Evolutionary conservation across 139 green algal species (phyloP), one percentile per base, ranked within the genome.

Genomic region (Micractinium sp.): DNA sequence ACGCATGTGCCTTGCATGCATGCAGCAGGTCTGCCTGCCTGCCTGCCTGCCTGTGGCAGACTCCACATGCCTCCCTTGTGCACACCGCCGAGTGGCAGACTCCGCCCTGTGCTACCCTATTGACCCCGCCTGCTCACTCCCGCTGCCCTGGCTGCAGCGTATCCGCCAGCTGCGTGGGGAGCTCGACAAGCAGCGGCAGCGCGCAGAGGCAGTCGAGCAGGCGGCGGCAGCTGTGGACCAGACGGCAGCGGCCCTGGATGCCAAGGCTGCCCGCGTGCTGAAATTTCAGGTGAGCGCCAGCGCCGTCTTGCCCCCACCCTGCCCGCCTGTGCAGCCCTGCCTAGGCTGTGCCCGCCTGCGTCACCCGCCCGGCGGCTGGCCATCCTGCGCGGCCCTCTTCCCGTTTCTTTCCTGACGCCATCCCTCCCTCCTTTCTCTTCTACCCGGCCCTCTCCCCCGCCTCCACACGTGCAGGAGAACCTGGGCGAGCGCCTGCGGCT

Each of bases 401-500:
- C 47, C 47, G 9, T 5, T 56, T 56, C 47, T 56, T 56, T 9
- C 47, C 47, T 56, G 7, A 9, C 47, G 47, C 47, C 47, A 5
- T 5, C 47, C 47, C 47, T 5, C 47, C 47, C 9, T 5, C 47
- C 47, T 56, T 56, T 9, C 47, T 56, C 47, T 56, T 56, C n/a
- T 9, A 56, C 5, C 47, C 47, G 5, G 47, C 47, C 9, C 47
- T 5, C 47, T 56, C 76, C 36, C 38, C 81, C 67, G 47, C 33
- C 23, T 20, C 36, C 71, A 5, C 27, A 14, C 33, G 27, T 91
- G 76, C 82, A 91, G 73, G 76, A n/a, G 19, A 90, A 90, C 56
- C 89, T 94, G 60, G 36, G 75, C 1, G 63, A 76, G 33, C 85
- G 92, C 22, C 31, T 93, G 41, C 66, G 81, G 16, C 85, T 96